These are phyloP conservation scores for Pichia nanzhaoensis DNA, from an alignment of 805 yeast genomes.

Conservation along the genomic window DNA sequence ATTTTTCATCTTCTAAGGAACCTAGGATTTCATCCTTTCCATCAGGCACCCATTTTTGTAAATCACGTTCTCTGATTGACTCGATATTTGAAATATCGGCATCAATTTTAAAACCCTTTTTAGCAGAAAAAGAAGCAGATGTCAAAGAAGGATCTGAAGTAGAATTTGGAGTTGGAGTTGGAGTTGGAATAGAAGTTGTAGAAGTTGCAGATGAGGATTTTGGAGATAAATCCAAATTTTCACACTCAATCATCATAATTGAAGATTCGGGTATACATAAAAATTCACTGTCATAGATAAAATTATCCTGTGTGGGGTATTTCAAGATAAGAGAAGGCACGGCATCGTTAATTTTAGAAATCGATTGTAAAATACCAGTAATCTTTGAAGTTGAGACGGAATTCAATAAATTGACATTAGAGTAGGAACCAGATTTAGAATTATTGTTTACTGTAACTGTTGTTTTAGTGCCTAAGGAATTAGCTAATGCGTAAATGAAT, in stretches of 20 bases:
- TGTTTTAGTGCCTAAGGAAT: constrained; percentile 53
- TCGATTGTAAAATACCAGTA: constrained; percentile 52
- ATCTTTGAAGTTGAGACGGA: constrained; percentile 30
- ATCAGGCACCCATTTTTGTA: constrained; percentile 83
- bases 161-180: background rate
- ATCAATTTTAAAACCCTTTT: constrained; percentile 65
- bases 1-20: constrained; percentile 32
- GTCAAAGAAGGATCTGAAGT: no score
- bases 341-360: constrained; percentile 35
- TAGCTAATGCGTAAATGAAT: constrained; percentile 45
- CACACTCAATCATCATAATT: constrained; percentile 10
- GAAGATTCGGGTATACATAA: constrained; percentile 36
- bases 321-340: constrained; percentile 47
- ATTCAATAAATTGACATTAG: no score
- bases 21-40: constrained; percentile 16
- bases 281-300: constrained; percentile 30
- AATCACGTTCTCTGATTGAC: constrained; percentile 55
- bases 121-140: constrained; percentile 4
- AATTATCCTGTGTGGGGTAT: constrained; percentile 39
- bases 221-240: constrained; percentile 6
- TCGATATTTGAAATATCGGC: constrained; percentile 61
- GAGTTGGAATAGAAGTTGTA: background rate
- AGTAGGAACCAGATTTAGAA: no score
- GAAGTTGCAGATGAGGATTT: background rate
- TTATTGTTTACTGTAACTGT: constrained; percentile 46